A percentile compares a stretch with the other conserved stretches of the same genome.
Evolutionary conservation across 805 yeast genomes (phyloP).

Genomic region (Komagataella phaffii): DNA sequence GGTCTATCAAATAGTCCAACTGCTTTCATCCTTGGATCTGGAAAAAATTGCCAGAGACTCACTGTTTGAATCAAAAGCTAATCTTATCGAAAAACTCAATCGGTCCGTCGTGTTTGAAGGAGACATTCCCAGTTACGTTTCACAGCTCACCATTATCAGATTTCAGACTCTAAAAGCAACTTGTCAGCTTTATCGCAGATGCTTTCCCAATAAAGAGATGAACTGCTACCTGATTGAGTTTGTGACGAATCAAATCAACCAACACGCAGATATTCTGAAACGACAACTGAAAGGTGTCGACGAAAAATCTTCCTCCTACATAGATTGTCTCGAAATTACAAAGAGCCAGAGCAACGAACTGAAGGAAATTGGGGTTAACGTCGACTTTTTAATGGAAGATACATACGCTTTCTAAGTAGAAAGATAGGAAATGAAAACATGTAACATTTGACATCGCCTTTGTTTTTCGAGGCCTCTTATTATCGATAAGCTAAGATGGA

Average conservation of each 20-base stretch:
- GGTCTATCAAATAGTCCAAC: slow-evolving; percentile 16
- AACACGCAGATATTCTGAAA: slow-evolving; percentile 44
- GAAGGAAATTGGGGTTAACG: slow-evolving; percentile 55
- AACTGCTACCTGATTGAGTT: slow-evolving; percentile 54
- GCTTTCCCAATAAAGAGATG: slow-evolving; percentile 26
- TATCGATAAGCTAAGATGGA: neutral
- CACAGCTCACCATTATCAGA: slow-evolving; percentile 49
- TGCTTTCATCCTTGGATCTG: slow-evolving; percentile 19
- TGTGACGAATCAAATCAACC: slow-evolving; percentile 52
- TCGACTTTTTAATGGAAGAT: slow-evolving; percentile 51
- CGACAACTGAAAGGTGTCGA: slow-evolving; percentile 58
- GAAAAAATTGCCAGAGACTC: slow-evolving; percentile 34
- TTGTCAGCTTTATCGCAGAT: slow-evolving; percentile 34
- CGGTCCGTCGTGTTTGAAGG: slow-evolving; percentile 41
- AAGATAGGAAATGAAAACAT: neutral
- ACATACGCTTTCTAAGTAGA: slow-evolving; percentile 6
- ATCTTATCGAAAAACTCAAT: slow-evolving; percentile 31
- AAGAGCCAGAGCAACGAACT: slow-evolving; percentile 48
- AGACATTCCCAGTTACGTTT: slow-evolving; percentile 36
- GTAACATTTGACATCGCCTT: neutral
- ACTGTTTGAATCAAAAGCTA: slow-evolving; percentile 33
- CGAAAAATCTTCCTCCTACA: slow-evolving; percentile 35
- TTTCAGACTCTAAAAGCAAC: slow-evolving; percentile 51
- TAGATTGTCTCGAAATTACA: slow-evolving; percentile 40
- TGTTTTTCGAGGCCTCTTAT: neutral